Conservation (phyloP, 306 rosid genomes). For the Castanea sativa region DNA sequence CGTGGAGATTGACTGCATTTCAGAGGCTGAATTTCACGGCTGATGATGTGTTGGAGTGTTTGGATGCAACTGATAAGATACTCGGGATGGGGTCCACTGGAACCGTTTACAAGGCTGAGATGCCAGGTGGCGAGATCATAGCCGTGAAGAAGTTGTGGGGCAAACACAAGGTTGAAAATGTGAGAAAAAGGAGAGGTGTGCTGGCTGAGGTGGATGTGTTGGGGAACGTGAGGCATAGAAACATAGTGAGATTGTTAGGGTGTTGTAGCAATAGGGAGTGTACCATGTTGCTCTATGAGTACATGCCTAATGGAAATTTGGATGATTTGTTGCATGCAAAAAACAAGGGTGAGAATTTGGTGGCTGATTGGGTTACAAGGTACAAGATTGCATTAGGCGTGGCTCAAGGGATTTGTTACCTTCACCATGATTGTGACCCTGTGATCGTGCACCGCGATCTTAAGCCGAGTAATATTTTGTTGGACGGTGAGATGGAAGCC, state of each 20-base stretch:
- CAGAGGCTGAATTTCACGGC: slow-evolving; percentile 89
- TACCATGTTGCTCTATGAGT: slow-evolving; percentile 91
- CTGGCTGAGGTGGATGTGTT: slow-evolving; percentile 91
- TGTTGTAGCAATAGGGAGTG: slow-evolving; percentile 87
- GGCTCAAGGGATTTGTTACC: slow-evolving; percentile 94
- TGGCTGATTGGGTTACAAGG: slow-evolving; percentile 77
- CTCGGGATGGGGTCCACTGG: slow-evolving; percentile 94
- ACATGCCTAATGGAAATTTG: slow-evolving; percentile 86
- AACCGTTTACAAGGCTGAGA: slow-evolving; percentile 74
- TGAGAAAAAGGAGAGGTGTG: slow-evolving; percentile 81
- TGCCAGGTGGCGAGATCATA: slow-evolving; percentile 95
- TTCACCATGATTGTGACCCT: slow-evolving; percentile 95
- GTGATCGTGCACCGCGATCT: slow-evolving; percentile 89
- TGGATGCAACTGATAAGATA: slow-evolving; percentile 64
- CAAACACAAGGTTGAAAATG: slow-evolving; percentile 55
- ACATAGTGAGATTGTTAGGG: slow-evolving; percentile 91
- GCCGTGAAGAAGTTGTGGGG: slow-evolving; percentile 92
- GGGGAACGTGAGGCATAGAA: slow-evolving; percentile 93
- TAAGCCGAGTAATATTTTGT: slow-evolving; percentile 78
- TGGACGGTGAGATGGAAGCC: slow-evolving; percentile 92
- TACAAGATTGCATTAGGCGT: slow-evolving; percentile 86
- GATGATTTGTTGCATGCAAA: slow-evolving; percentile 75
- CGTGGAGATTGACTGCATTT: slow-evolving; percentile 86
- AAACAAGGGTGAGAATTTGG: slow-evolving; percentile 67
- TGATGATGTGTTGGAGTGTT: slow-evolving; percentile 79